Conservation (phyloP, 2,329 filamentous ascomycete species). For the Cladosporium sp. region DNA sequence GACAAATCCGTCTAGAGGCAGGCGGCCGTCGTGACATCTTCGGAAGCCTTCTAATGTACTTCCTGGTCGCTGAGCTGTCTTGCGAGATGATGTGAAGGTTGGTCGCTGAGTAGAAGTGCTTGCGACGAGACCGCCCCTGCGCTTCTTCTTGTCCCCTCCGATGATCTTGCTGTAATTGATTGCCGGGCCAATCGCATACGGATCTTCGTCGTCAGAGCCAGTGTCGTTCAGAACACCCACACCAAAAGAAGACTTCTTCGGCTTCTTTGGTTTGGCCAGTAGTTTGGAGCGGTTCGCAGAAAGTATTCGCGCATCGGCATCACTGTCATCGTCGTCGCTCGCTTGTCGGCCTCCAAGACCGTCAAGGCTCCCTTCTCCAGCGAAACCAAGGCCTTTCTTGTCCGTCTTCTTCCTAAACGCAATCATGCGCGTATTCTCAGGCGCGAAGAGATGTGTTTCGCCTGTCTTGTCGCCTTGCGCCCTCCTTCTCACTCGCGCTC, state of each 20-base stretch:
- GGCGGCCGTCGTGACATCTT: constrained; percentile 75
- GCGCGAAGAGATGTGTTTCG: constrained; percentile 69
- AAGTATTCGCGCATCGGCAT: constrained; percentile 26
- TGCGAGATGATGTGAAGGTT: constrained; percentile 68
- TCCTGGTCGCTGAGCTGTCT: constrained; percentile 12
- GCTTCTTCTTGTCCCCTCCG: constrained; percentile 68
- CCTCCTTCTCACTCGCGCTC: constrained; percentile 71
- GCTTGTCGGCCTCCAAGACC: constrained; percentile 29
- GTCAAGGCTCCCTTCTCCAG: constrained; percentile 50
- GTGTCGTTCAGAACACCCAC: constrained; percentile 87
- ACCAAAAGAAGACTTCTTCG: constrained; percentile 69
- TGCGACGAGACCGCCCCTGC: constrained; percentile 25
- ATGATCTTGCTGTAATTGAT: constrained; percentile 81
- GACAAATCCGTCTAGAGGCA: constrained; percentile 74
- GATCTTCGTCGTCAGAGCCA: constrained; percentile 90
- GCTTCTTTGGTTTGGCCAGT: constrained; percentile 34
- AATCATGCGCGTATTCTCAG: constrained; percentile 69
- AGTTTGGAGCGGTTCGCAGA: constrained; percentile 27
- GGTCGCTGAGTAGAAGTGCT: constrained; percentile 46
- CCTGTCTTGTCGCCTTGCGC: constrained; percentile 59
- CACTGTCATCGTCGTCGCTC: constrained; percentile 30
- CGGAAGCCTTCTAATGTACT: constrained; percentile 43
- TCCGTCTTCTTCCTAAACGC: constrained; percentile 59
- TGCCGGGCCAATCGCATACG: constrained; percentile 83
- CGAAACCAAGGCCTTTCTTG: constrained; percentile 63